Evolutionary conservation across 768 basidiomycete genomes (phyloP).

Genomic region (Serendipita vermifera): DNA sequence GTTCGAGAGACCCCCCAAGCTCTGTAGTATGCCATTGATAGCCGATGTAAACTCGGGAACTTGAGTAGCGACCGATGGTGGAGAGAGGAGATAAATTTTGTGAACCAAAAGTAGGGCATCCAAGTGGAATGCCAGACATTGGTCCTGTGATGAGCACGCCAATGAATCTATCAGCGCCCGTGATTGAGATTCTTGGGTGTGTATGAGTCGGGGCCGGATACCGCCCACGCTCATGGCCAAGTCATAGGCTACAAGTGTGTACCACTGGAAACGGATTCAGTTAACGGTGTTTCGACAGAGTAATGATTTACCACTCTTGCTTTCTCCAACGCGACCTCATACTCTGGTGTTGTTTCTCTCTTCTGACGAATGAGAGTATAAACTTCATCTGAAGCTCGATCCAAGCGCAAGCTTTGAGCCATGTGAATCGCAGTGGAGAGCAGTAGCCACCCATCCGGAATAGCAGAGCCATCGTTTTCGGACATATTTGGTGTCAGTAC

Average conservation of each 20-base stretch:
- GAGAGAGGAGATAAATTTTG: background rate
- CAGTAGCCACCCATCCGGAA: background rate
- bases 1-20: background rate
- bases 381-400: background rate
- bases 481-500: background rate
- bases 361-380: background rate
- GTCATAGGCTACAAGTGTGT: conserved; percentile 5
- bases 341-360: background rate
- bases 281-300: background rate
- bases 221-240: background rate
- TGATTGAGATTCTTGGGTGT: background rate
- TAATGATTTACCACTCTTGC: background rate
- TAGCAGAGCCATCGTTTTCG: background rate
- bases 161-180: background rate
- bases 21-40: background rate
- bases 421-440: background rate
- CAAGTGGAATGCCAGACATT: background rate
- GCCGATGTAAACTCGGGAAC: background rate
- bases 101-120: background rate
- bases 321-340: background rate
- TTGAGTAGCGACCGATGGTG: background rate
- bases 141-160: background rate
- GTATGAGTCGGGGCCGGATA: background rate
- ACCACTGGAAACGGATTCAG: background rate
- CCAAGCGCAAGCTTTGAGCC: background rate